A percentile compares a stretch with the other conserved stretches of the same genome.
Conservation (phyloP, 148 eudicot genomes). For the Arctostaphylos glauca region DNA sequence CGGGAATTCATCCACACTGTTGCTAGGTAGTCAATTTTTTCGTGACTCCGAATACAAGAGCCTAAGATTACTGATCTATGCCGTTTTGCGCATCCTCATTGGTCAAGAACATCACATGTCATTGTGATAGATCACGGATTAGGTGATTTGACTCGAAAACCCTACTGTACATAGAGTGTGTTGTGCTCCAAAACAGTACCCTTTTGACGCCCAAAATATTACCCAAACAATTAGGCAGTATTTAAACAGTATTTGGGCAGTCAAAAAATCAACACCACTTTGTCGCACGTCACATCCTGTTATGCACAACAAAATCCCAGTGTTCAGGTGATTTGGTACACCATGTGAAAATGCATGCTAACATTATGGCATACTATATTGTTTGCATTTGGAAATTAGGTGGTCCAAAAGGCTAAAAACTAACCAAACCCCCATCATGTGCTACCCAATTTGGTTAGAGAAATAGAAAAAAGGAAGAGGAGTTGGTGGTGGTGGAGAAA, state of each 20-base stretch:
- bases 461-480: neutral
- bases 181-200: too few species aligned
- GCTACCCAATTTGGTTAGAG: neutral
- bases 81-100: neutral
- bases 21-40: too few species aligned
- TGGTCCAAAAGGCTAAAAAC: neutral
- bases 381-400: neutral
- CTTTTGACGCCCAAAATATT: too few species aligned
- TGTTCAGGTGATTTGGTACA: neutral
- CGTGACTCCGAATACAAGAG: too few species aligned
- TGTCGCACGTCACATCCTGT: too few species aligned
- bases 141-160: too few species aligned
- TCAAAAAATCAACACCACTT: too few species aligned
- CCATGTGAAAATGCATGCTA: neutral
- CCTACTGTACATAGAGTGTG: too few species aligned
- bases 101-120: neutral
- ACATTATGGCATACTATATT: neutral
- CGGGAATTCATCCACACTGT: too few species aligned
- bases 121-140: neutral
- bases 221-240: too few species aligned
- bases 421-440: conserved; percentile 10
- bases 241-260: too few species aligned
- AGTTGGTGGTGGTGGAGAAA: neutral
- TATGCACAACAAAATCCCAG: too few species aligned
- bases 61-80: neutral